Evolutionary conservation across 2,329 filamentous ascomycete genomes (phyloP).

Genomic region (Verticillium dahliae): DNA sequence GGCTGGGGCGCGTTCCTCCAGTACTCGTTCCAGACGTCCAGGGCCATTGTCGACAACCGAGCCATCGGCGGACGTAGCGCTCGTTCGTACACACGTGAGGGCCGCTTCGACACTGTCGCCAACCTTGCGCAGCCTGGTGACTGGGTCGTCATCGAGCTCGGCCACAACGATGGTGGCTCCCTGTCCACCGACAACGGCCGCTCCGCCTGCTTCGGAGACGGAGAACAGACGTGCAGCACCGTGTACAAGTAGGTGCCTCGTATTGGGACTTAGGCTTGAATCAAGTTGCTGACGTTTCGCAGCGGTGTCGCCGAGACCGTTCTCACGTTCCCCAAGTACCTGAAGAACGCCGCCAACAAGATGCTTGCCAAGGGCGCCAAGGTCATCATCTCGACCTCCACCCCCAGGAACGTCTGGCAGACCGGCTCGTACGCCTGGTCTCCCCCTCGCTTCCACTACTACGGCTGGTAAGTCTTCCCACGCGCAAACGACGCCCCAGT

Average conservation of each 20-base stretch:
- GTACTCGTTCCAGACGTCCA: slow-evolving; percentile 31
- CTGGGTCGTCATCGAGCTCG: slow-evolving; percentile 65
- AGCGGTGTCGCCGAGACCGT: slow-evolving; percentile 37
- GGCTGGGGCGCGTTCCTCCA: slow-evolving; percentile 59
- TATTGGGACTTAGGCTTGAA: background rate
- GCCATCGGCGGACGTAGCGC: slow-evolving; percentile 62
- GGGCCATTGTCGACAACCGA: slow-evolving; percentile 47
- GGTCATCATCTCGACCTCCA: slow-evolving; percentile 52
- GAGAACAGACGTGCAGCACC: slow-evolving; percentile 45
- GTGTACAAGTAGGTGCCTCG: slow-evolving; percentile 24
- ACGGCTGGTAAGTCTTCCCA: slow-evolving; percentile 15
- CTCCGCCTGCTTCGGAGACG: slow-evolving; percentile 50
- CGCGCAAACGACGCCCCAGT: background rate
- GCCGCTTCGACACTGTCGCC: slow-evolving; percentile 53
- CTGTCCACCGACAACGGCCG: slow-evolving; percentile 54
- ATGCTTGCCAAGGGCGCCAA: slow-evolving; percentile 52
- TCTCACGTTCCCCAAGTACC: slow-evolving; percentile 54
- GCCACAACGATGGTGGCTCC: slow-evolving; percentile 64
- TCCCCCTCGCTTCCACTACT: slow-evolving; percentile 49
- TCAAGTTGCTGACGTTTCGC: background rate
- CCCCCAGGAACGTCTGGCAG: slow-evolving; percentile 54
- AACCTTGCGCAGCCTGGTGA: slow-evolving; percentile 48
- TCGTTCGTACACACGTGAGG: slow-evolving; percentile 60
- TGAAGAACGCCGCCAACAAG: slow-evolving; percentile 47
- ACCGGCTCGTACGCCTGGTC: slow-evolving; percentile 41